Evolutionary conservation across 805 yeast genomes (phyloP), one percentile per base, ranked within the genome.

Genomic region (Candida pseudofarinosa): DNA sequence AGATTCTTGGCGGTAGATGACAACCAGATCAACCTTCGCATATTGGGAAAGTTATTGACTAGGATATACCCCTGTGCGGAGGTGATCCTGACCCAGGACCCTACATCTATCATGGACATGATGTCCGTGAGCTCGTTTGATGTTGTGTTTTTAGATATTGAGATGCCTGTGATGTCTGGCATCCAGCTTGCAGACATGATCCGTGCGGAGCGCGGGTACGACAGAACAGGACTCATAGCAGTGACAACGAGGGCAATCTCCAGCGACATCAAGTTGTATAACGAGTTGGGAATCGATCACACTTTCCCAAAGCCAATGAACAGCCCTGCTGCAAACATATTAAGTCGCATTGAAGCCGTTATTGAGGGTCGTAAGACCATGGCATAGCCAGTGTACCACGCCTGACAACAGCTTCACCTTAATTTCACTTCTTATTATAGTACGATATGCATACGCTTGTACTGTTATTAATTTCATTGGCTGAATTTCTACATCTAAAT

Each of bases 111-210:
- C 7, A 41, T 56, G 40, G 43, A 49, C 13, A 31, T 49, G 10
- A 42, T 64, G 2, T 37, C 45, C 12, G 36, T 43, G 1, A 44
- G 48, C 20, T 32, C 35, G 14, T 65, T 53, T 39, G 68, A 69
- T 43, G 50, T 63, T 26, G 55, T 68, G 5, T 71, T 71, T 40
- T 54, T 71, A 33, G 76, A 71, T 48, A 71, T 71, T 26, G 76
- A 71, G 45, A 71, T 71, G 76, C 76, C 76, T 4, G 52, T 49
- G 10, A 55, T 71, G 15, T 53, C 65, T 15, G 76, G 76, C 10
- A 53, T 66, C 4, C 70, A 69, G 16, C 55, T 71, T 17, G 64
- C 71, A n/a, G 45, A 42, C 19, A 39, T 37, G 15, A 48, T 59
- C 2, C 40, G 59, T 33, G 33, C 36, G 31, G 41, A 35, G 4